Evolutionary conservation across 2,329 filamentous ascomycete species (phyloP).

Genomic region (Lasiodiplodia hormozganensis): DNA sequence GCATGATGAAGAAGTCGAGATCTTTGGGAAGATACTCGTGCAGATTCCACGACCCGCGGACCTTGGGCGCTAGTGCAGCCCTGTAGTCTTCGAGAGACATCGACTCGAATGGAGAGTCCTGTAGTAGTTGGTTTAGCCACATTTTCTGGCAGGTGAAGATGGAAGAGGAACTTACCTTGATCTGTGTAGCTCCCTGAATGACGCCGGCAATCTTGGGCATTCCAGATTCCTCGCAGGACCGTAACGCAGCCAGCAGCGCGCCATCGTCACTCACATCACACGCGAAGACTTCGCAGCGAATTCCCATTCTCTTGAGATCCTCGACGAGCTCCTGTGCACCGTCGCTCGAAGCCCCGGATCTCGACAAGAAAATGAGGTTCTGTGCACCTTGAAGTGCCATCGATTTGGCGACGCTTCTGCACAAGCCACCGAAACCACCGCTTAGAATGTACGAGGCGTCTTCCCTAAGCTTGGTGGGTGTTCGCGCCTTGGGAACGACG

Average conservation of each 20-base stretch:
- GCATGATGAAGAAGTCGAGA: conserved; percentile 41
- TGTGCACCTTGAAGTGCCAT: conserved; percentile 38
- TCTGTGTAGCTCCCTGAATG: conserved; percentile 38
- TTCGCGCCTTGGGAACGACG: conserved; percentile 6
- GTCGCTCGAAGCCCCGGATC: conserved; percentile 36
- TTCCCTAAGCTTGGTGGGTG: not conserved
- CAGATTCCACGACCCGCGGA: conserved; percentile 44
- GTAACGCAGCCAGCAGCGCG: not conserved
- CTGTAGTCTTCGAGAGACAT: conserved; percentile 34
- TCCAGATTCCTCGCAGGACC: not conserved
- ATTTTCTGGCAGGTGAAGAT: not conserved
- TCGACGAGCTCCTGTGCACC: not conserved
- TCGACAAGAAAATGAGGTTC: conserved; percentile 37
- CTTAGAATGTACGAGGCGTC: conserved; percentile 36
- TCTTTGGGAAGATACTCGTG: conserved; percentile 32
- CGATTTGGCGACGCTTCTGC: conserved; percentile 37
- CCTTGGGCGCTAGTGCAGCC: conserved; percentile 37
- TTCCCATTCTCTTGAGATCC: conserved; percentile 11
- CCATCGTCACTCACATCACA: conserved; percentile 27
- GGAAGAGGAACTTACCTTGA: conserved; percentile 28
- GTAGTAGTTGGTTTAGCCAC: conserved; percentile 26
- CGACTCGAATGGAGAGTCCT: not conserved
- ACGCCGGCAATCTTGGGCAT: conserved; percentile 36
- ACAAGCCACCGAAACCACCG: conserved; percentile 39
- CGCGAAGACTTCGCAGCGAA: conserved; percentile 1